Evolutionary conservation across 2,329 filamentous ascomycete species (phyloP).

Genomic region (Fusarium sp.): DNA sequence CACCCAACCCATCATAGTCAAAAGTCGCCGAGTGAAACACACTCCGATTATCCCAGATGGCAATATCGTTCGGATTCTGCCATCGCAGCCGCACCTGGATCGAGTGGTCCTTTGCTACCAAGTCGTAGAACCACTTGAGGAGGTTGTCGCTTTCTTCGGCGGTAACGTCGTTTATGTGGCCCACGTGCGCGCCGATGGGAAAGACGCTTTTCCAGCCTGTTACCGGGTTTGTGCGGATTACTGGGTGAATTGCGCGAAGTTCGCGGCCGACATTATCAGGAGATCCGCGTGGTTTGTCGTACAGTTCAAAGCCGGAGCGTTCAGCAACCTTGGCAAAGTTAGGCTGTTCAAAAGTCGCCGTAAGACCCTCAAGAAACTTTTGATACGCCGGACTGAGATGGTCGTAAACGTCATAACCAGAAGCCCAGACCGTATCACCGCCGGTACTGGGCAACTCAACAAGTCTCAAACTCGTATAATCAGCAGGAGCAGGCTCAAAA

Average conservation of each 20-base stretch:
- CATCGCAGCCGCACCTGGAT: conserved; percentile 61
- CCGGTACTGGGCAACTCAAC: conserved; percentile 65
- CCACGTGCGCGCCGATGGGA: conserved; percentile 61
- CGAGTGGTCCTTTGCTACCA: conserved; percentile 66
- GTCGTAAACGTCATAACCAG: conserved; percentile 74
- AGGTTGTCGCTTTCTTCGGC: conserved; percentile 59
- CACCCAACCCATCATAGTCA: conserved; percentile 60
- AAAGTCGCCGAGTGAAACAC: conserved; percentile 65
- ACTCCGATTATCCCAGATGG: conserved; percentile 69
- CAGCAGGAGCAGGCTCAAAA: conserved; percentile 71
- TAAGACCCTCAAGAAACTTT: conserved; percentile 67
- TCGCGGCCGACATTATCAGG: conserved; percentile 61
- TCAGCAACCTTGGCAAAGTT: conserved; percentile 61
- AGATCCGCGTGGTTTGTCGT: conserved; percentile 57
- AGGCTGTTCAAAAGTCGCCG: conserved; percentile 63
- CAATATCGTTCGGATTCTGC: conserved; percentile 58
- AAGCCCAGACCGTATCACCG: conserved; percentile 73
- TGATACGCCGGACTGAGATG: conserved; percentile 67
- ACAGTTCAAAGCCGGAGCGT: conserved; percentile 56
- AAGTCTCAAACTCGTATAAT: conserved; percentile 69
- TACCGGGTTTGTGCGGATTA: conserved; percentile 67
- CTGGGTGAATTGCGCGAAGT: conserved; percentile 63
- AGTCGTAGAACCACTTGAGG: conserved; percentile 62
- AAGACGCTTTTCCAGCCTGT: conserved; percentile 68
- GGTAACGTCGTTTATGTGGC: conserved; percentile 61